Evolutionary conservation across 768 basidiomycete species (phyloP).

Genomic region (Heimioporus sp.): DNA sequence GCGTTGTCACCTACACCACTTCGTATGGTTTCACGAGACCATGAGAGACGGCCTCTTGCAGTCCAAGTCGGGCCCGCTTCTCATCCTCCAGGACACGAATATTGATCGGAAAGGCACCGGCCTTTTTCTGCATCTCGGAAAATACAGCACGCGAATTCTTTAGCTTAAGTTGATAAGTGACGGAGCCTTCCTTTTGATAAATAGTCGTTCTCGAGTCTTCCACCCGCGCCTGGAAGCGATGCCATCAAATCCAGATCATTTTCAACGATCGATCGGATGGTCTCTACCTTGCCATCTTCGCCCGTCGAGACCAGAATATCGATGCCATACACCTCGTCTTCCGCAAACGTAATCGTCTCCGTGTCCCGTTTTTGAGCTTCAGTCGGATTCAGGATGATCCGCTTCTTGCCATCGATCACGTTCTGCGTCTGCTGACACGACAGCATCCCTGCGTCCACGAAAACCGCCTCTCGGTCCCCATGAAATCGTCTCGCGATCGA

Average conservation of each 20-base stretch:
- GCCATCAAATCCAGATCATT: background rate
- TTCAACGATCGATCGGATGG: background rate
- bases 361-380: slow-evolving; percentile 84
- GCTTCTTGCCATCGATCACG: slow-evolving; percentile 94
- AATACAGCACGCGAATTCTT: slow-evolving; percentile 97
- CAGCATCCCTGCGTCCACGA: slow-evolving; percentile 67
- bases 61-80: slow-evolving; percentile 91
- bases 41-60: slow-evolving; percentile 95
- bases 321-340: slow-evolving; percentile 93
- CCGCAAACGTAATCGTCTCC: slow-evolving; percentile 82
- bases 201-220: slow-evolving; percentile 91
- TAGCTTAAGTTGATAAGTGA: slow-evolving; percentile 96
- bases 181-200: slow-evolving; percentile 82
- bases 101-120: slow-evolving; percentile 97
- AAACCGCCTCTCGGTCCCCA: background rate
- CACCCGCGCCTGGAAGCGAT: slow-evolving; percentile 67
- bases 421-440: slow-evolving; percentile 95
- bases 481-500: background rate
- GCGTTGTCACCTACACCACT: slow-evolving; percentile 64
- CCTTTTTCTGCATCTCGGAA: slow-evolving; percentile 97
- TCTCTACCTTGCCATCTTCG: slow-evolving; percentile 82
- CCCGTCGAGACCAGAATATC: slow-evolving; percentile 87
- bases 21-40: slow-evolving; percentile 93
- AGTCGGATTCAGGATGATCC: slow-evolving; percentile 87
- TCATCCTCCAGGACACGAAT: slow-evolving; percentile 93